Conservation (phyloP, 768 basidiomycete genomes). For the Rhizopogon vulgaris region DNA sequence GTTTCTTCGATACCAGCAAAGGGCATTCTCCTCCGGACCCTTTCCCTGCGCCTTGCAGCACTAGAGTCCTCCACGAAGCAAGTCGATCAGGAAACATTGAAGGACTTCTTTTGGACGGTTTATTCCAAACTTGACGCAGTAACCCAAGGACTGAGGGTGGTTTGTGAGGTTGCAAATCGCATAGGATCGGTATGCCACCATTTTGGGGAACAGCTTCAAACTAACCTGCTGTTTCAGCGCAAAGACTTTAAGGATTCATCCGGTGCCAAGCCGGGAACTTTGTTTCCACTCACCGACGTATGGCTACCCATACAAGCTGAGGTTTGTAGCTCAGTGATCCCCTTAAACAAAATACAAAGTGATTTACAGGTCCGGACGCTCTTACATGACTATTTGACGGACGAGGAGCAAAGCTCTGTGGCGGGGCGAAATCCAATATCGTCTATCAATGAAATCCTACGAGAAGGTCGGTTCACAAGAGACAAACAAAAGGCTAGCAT, state of each 20-base stretch:
- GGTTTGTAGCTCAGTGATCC: conserved; percentile 35
- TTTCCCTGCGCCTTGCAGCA: conserved; percentile 59
- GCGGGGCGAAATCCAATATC: conserved; percentile 83
- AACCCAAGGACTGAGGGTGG: conserved; percentile 81
- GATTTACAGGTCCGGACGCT: conserved; percentile 68
- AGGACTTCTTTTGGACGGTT: conserved; percentile 94
- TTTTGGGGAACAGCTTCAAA: not conserved
- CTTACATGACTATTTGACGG: conserved; percentile 85
- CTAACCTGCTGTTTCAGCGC: conserved; percentile 42
- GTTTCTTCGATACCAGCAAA: conserved; percentile 21
- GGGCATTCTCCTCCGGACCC: conserved; percentile 34
- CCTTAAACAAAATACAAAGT: conserved; percentile 5
- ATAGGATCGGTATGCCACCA: conserved; percentile 75
- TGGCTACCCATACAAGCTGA: conserved; percentile 88
- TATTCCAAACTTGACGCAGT: conserved; percentile 96
- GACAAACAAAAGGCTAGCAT: conserved; percentile 69
- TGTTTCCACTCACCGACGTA: conserved; percentile 82
- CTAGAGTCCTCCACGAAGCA: conserved; percentile 69
- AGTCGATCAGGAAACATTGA: conserved; percentile 77
- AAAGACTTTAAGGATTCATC: conserved; percentile 88
- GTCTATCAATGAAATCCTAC: conserved; percentile 89
- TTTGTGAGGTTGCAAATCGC: conserved; percentile 85
- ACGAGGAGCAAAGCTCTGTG: conserved; percentile 76
- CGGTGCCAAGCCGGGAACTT: conserved; percentile 63
- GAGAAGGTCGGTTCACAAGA: conserved; percentile 72